Base-by-base conservation (phyloP, 345 rosid species). In the Kandelia obovata region DNA sequence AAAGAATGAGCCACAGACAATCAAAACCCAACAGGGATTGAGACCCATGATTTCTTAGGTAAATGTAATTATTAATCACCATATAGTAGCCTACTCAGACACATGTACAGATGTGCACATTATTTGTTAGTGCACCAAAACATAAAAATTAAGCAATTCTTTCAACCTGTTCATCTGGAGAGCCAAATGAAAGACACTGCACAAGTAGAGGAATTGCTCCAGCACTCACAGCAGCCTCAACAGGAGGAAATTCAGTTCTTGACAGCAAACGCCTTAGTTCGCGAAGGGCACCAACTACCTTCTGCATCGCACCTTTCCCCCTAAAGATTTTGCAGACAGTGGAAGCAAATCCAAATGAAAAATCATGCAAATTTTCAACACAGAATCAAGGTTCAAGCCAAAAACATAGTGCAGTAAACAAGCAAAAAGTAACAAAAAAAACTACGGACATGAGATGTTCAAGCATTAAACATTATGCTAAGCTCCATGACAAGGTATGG, bases 171-270 rank as follows among this genome's bases (percentile, higher is more conserved):
- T 90, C 99, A 62, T 92, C 92, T 1, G 88, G 81, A 65, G 96
- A 89, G 73, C 98, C 99, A 80, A 92, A 96, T 16, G 96, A 83
- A 70, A 96, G 97, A 76, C 94, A 90, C 59, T 84, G 89, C 83
- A 90, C 97, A 66, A 92, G 98, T 55, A 87, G 55, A n/a, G 94
- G 80, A 56, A 96, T 69, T 52, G 96, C 96, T 80, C 98, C 99
- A 66, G 96, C 84, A 28, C 72, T 77, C 61, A 92, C 83, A 30
- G 97, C 91, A 83, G 83, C 85, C 73, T 90, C 89, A 71, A 90
- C 75, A 11, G 98, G 99, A 67, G 98, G 97, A 64, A 77, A 90
- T 79, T 90, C 97, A 0, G 93, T 87, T 73, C 80, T 84, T 10
- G 98, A 92, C 73, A 96, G 79, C 70, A 96, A 73, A 32, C 97